Base-by-base conservation (phyloP, 345 rosid genomes). In the Tarenaya hassleriana region DNA sequence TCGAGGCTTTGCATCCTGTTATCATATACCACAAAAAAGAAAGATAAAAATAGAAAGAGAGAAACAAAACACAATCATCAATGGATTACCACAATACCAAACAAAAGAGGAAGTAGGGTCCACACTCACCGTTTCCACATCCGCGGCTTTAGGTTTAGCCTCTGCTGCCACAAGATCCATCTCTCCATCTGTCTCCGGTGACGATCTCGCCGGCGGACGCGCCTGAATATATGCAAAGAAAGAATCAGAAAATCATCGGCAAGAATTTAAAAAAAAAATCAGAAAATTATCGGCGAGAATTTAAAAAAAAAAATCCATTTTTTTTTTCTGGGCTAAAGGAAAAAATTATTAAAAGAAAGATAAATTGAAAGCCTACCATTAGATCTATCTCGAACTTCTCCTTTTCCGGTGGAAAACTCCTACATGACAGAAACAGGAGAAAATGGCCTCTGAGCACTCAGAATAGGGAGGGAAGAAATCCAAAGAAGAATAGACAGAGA, bases 341-440 rank as follows among this genome's bases (percentile, higher is more conserved):
- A 32, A 0, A 38, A 18, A 5, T 37, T 39, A 1, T 38, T 4
- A 37, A 19, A 41, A 31, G 3, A 11, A 21, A 34, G 11, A 4
- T 0, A 59, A 21, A 24, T 7, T 7, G 49, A 56, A 64, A 44
- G 61, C 69, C 56, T 68, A 88, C 99, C 99, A 94, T 94, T 75
- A 88, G 91, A 88, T 94, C 99, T 83, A 94, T 94, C 75, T 77
- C 88, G 58, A 80, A 88, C 77, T 81, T 94, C 69, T 63, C 79
- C 19, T 51, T 80, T 43, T 43, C 75, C 38, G 76, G 63, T 16
- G 40, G 40, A 7, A n/a, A 54, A 60, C 41, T 48, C 11, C 66
- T 67, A 52, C 66, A 60, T 67, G 70, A 59, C 64, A 1, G 48
- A 61, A 16, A 9, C 3, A 12, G 35, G 48, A 19, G 24, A 34